Conservation (phyloP, 2,329 filamentous ascomycete species). For the Ceratocystis destructans region DNA sequence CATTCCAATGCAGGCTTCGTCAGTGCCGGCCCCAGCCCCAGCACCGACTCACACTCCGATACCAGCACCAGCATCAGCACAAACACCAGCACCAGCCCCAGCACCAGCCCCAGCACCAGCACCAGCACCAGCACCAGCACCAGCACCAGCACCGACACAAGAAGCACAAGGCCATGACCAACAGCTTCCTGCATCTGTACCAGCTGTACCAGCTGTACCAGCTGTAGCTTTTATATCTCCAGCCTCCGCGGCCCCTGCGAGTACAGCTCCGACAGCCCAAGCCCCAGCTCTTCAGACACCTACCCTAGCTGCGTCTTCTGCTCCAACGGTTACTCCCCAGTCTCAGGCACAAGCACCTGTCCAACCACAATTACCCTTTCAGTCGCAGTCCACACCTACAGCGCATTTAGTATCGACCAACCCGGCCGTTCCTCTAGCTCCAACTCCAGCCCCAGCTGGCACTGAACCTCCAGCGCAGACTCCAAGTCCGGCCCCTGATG, state of each 20-base stretch:
- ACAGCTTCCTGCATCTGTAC: not conserved
- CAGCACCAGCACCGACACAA: not conserved
- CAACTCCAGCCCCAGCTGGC: not conserved
- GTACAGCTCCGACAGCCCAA: too few relatives aligned
- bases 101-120: not conserved
- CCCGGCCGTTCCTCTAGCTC: not conserved
- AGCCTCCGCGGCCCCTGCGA: not conserved
- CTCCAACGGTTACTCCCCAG: not conserved
- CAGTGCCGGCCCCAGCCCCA: not conserved
- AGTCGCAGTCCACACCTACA: not conserved
- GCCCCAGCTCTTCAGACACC: not conserved
- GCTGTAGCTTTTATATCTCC: not conserved
- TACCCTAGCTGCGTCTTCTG: not conserved
- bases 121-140: not conserved
- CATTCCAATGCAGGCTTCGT: not conserved
- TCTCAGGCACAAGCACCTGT: not conserved
- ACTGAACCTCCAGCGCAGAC: not conserved
- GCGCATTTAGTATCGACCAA: not conserved
- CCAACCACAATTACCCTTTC: not conserved
- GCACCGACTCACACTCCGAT: not conserved
- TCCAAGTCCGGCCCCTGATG: not conserved
- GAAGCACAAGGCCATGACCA: too few relatives aligned
- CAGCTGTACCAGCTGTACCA: not conserved
- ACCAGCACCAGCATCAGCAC: not conserved
- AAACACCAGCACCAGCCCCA: too few relatives aligned